Base-by-base conservation (phyloP, 2,329 filamentous ascomycete genomes). In the Zalaria obscura region DNA sequence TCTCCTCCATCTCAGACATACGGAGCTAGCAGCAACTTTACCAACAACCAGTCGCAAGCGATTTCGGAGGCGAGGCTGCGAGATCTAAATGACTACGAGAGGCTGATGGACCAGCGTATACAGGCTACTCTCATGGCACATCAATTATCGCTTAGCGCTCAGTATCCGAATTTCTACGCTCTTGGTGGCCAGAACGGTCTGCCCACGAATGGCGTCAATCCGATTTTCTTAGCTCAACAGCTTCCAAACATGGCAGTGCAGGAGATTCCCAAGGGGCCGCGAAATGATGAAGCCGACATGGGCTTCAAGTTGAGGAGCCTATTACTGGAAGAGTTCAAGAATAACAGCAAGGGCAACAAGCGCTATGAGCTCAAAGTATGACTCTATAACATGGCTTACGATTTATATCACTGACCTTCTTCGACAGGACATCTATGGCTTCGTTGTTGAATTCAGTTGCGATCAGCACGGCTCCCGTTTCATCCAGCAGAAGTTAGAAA, bases 391-490 rank as follows among this genome's bases (percentile, higher is more conserved):
- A 18, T 18, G 18, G 18, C 18, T 18, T 18, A 18, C 18, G 18
- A 18, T 18, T 18, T 18, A 18, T 18, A 18, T 18, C 18, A 18
- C 18, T 3, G 26, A 36, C 38, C 4, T 45, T 39, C 32, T 4
- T 10, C 11, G 18, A 7, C 7, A 78, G 71, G 84, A 94, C 48
- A 89, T 96, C 35, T 89, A 84, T 56, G 75, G 75, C 41, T 78
- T 93, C 54, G 76, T 96, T 32, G 87, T 93, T 1, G 89, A 95
- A 56, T 96, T 96, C 60, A 88, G 85, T 52, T 89, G 91, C 10
- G 91, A 98, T 55, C 91, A 96, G 58, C 82, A 93, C 52, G 91
- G 88, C 1, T 98, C 91, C 1, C 78, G 91, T 1, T 95, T 95
- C 59, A 94, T 98, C 45, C 91, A 98, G 57, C 76, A 82, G 51